phyloP scores from a whole-genome alignment of 106 monocot species.

The Posidonia australis region DNA sequence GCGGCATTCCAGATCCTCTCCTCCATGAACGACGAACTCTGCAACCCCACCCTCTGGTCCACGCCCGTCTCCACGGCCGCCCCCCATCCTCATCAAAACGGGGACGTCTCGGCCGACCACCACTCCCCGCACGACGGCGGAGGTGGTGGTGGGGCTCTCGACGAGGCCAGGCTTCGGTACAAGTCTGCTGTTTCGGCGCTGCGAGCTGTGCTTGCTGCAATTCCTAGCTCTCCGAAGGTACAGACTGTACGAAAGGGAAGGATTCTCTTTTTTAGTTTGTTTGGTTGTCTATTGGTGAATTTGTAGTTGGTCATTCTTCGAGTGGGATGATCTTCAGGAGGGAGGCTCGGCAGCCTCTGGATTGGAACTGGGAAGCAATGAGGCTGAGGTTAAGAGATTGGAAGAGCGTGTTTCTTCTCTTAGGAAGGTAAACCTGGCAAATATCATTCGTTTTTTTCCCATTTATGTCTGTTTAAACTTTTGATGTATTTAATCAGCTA shows the following conservation, averaged over 20 bases:
- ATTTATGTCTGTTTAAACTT: no score
- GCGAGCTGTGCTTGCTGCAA: conserved; percentile 48
- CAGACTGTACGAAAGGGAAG: no score
- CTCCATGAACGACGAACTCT: conserved; percentile 99
- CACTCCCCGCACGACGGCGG: conserved; percentile 23
- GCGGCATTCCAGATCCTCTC: conserved; percentile 89
- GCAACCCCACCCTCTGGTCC: conserved; percentile 86
- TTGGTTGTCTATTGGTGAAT: background rate
- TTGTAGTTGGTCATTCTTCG: background rate
- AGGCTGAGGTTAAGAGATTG: conserved; percentile 48
- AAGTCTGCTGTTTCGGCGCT: conserved; percentile 72
- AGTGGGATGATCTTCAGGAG: conserved; percentile 21
- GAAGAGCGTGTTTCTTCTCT: conserved; percentile 48
- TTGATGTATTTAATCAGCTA: no score
- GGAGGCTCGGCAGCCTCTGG: background rate
- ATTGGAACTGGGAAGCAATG: conserved; percentile 28
- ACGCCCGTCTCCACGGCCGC: conserved; percentile 14
- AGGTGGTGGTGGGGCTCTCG: conserved; percentile 43
- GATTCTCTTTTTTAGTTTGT: background rate
- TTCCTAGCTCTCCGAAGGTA: conserved; percentile 45
- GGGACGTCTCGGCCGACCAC: conserved; percentile 16
- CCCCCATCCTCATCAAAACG: background rate
- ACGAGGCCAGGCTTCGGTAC: conserved; percentile 81
- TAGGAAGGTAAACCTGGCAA: conserved; percentile 47
- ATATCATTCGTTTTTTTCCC: no score